phyloP scores from a whole-genome alignment of 169 alveolate genomes.

The Amoebophrya sp. region DNA sequence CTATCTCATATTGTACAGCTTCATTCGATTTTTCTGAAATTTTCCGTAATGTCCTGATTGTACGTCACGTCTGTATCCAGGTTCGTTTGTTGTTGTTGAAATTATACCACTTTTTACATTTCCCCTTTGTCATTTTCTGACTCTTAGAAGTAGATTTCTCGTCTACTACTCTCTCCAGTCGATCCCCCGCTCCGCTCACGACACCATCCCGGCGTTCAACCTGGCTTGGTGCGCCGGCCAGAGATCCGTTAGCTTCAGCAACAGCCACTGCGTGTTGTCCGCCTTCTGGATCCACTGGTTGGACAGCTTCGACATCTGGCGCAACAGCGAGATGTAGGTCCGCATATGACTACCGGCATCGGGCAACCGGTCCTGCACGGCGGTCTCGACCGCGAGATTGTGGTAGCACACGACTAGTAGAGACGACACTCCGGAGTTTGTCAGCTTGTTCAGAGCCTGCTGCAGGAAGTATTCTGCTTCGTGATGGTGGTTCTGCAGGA shows the following conservation, averaged over 20 bases:
- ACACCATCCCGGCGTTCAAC: background rate
- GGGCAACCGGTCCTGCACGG: conserved; percentile 42
- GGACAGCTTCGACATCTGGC: conserved; percentile 45
- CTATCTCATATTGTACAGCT: too few relatives aligned
- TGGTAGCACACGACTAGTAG: conserved; percentile 42
- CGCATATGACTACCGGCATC: conserved; percentile 32
- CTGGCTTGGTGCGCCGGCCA: background rate
- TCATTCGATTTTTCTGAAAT: too few relatives aligned
- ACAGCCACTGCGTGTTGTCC: background rate
- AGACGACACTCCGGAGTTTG: conserved; percentile 39
- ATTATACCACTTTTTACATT: too few relatives aligned
- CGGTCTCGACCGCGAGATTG: conserved; percentile 45
- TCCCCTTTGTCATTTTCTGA: too few relatives aligned
- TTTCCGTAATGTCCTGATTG: too few relatives aligned
- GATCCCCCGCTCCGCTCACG: too few relatives aligned
- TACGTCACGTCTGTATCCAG: too few relatives aligned
- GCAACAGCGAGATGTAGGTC: conserved; percentile 42
- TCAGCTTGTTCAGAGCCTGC: conserved; percentile 45
- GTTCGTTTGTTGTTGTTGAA: too few relatives aligned
- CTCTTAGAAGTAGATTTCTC: too few relatives aligned
- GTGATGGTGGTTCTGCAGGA: background rate
- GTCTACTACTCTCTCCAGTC: too few relatives aligned
- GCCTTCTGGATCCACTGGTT: conserved; percentile 46
- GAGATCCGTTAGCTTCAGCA: background rate
- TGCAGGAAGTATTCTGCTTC: conserved; percentile 33